Conservation (phyloP, 495 filamentous ascomycete species). For the Cercophora newfieldiana region DNA sequence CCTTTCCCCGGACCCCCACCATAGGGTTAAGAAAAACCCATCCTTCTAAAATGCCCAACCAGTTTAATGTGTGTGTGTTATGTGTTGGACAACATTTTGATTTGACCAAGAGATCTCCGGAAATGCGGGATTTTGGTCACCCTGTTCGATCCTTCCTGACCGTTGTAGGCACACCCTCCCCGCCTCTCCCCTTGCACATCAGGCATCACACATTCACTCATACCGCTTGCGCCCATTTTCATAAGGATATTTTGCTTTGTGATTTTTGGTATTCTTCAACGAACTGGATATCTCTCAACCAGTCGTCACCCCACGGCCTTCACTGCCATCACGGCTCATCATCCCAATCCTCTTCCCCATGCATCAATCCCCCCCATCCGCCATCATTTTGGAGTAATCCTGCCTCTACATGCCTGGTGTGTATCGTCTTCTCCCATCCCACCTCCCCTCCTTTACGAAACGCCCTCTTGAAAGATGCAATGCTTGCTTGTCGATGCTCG, state of each 20-base stretch:
- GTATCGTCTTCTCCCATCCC: not conserved
- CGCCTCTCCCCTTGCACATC: not conserved
- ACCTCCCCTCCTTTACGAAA: not conserved
- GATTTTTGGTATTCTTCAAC: not conserved
- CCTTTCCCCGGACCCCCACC: not conserved
- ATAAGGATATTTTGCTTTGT: not conserved
- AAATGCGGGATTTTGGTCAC: constrained; percentile 7
- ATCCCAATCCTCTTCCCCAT: too few relatives aligned
- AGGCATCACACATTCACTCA: not conserved
- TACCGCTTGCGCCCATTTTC: not conserved
- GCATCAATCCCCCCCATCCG: not conserved
- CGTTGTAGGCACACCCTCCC: not conserved
- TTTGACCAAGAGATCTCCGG: constrained; percentile 1
- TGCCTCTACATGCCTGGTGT: not conserved
- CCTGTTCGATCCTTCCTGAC: not conserved
- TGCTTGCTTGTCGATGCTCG: not conserved
- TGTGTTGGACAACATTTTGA: constrained; percentile 10
- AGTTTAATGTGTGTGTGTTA: not conserved
- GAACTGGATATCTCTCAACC: not conserved
- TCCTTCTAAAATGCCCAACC: not conserved
- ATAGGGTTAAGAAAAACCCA: not conserved
- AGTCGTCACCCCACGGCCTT: not conserved
- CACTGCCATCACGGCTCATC: not conserved
- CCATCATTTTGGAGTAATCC: not conserved
- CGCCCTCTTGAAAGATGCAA: not conserved